Conservation (phyloP, 345 rosid genomes). For the Fremontodendron californicum region DNA sequence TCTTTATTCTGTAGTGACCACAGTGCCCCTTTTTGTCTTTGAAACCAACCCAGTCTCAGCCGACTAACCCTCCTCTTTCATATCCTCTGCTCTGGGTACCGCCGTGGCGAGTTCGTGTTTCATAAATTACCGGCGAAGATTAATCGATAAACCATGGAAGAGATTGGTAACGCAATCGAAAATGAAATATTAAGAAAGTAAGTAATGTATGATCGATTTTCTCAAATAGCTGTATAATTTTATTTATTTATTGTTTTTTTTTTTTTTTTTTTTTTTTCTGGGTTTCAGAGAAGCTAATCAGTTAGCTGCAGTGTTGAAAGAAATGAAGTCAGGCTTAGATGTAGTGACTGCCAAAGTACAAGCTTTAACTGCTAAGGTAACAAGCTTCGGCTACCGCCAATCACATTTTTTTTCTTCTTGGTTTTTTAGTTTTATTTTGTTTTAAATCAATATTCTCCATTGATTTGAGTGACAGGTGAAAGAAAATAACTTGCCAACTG, state of each 20-base stretch:
- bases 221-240: not conserved
- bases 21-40: too few relatives aligned
- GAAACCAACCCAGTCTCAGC: not conserved
- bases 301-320: conserved; percentile 56
- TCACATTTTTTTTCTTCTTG: not conserved
- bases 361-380: conserved; percentile 71
- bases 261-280: not conserved
- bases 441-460: not conserved
- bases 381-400: not conserved
- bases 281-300: conserved; percentile 61
- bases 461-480: conserved; percentile 50
- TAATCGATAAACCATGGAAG: conserved; percentile 23
- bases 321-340: conserved; percentile 79
- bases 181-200: conserved; percentile 32
- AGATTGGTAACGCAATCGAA: conserved; percentile 6
- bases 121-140: not conserved
- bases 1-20: too few relatives aligned
- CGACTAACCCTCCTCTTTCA: not conserved
- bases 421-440: not conserved
- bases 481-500: conserved; percentile 59
- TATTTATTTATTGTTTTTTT: not conserved
- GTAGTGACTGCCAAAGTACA: conserved; percentile 62
- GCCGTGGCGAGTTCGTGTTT: not conserved
- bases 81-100: not conserved
- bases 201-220: conserved; percentile 7